Base-by-base conservation (phyloP, 805 yeast genomes). In the Candida coquimbonensis region DNA sequence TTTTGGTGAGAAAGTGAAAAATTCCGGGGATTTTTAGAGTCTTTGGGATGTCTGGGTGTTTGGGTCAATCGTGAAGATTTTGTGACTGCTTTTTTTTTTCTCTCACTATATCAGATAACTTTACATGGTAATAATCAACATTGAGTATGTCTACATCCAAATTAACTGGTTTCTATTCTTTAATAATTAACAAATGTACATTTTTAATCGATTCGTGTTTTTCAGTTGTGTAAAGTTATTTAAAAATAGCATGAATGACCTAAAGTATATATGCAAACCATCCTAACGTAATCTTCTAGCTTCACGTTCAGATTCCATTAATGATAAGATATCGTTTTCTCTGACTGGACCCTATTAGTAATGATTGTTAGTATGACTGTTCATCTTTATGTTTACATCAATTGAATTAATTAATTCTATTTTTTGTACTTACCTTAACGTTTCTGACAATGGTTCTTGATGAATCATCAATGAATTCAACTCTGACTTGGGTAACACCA, bases 231-330 rank as follows among this genome's bases (percentile, higher is more conserved):
- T 43, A 40, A 21, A 21, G 36, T 48, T 41, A 41, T 42, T 40
- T 49, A 44, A 50, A 27, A 53, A 46, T 42, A 53, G 52, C 46
- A 42, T 47, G 46, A 49, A 42, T 40, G 50, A 54, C 50, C 43
- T 32, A 39, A 38, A 39, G 49, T 44, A 52, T 42, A 51, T 38
- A 52, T 61, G 49, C 33, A 56, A 46, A 45, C 39, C 35, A 53
- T 52, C 63, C 75, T 81, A 81, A 81, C 91, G 87, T 74, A 85
- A 78, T 78, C 93, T 82, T 80, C 91, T 83, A 68, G 98, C 98
- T 81, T 91, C 99, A 83, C 99, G 91, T 81, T 91, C 99, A 63
- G 98, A 91, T 81, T 91, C 99, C 96, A 91, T 93, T 73, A 91
- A 83, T 74, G 96, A 93, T 74, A 91, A 85, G 78, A 93, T 88